These are phyloP conservation scores for Diaporthe vaccinii DNA, from an alignment of 2,329 filamentous ascomycete genomes.

Conservation along the genomic window DNA sequence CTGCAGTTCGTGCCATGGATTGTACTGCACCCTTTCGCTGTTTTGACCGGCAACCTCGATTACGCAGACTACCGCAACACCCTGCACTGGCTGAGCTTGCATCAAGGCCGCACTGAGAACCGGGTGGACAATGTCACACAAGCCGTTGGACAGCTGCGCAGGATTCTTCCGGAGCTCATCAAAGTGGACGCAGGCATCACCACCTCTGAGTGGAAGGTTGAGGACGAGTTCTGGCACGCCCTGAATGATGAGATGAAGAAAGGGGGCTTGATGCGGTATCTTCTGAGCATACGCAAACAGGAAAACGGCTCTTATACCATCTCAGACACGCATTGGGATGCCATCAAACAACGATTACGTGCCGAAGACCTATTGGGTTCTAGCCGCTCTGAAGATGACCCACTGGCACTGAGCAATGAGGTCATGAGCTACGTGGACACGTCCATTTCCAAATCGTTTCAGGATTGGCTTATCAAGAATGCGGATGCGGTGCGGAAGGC, in stretches of 20 bases:
- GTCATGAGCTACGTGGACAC: constrained; percentile 42
- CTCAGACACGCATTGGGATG: constrained; percentile 62
- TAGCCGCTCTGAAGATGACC: neutral
- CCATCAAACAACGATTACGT: constrained; percentile 58
- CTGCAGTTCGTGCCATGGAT: constrained; percentile 39
- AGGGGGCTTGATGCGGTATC: constrained; percentile 56
- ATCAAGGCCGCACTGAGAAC: constrained; percentile 46
- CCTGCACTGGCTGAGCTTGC: constrained; percentile 42
- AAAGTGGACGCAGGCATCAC: constrained; percentile 64
- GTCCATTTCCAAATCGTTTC: constrained; percentile 60
- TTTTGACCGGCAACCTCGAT: constrained; percentile 36
- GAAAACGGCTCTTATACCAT: constrained; percentile 55
- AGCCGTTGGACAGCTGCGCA: constrained; percentile 34
- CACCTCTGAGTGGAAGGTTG: constrained; percentile 53
- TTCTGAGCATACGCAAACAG: constrained; percentile 59
- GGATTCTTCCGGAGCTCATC: constrained; percentile 68
- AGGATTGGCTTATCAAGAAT: constrained; percentile 66
- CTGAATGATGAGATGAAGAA: constrained; percentile 67
- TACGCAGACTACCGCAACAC: constrained; percentile 37
- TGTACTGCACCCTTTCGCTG: constrained; percentile 36
- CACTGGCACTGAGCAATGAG: neutral
- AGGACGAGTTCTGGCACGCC: constrained; percentile 75
- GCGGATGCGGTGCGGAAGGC: constrained; percentile 46
- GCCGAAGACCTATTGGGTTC: constrained; percentile 49
- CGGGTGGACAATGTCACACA: constrained; percentile 14